Conservation (phyloP, 345 rosid species). For the Excoecaria cochinchinensis region DNA sequence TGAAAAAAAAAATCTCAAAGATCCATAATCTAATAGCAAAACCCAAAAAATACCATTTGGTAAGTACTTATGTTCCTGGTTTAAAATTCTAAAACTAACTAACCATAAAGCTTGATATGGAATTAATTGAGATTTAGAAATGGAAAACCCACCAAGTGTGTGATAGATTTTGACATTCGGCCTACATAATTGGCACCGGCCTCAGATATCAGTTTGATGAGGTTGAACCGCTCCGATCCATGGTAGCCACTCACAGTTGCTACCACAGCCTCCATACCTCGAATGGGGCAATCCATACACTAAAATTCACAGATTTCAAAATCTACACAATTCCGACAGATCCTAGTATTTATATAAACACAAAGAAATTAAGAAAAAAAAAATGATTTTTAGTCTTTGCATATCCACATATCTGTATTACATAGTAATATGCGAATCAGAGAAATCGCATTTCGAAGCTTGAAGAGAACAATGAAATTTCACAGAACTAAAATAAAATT, state of each 20-base stretch:
- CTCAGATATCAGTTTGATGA: slow-evolving; percentile 70
- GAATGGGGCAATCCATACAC: slow-evolving; percentile 18
- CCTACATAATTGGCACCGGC: slow-evolving; percentile 86
- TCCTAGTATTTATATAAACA: background rate
- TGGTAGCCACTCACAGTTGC: slow-evolving; percentile 93
- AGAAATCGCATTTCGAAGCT: background rate
- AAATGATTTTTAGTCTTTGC: background rate
- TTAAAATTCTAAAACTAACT: background rate
- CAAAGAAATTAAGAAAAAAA: background rate
- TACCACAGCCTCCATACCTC: slow-evolving; percentile 79
- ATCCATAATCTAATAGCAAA: slow-evolving; percentile 6
- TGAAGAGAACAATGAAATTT: background rate
- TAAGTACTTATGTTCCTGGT: background rate
- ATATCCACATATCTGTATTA: background rate
- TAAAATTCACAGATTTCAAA: background rate
- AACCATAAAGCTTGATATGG: background rate
- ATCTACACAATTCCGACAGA: background rate
- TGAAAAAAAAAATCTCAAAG: slow-evolving; percentile 12
- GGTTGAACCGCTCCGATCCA: slow-evolving; percentile 71
- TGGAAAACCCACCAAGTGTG: slow-evolving; percentile 63
- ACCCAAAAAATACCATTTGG: background rate
- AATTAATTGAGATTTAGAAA: background rate
- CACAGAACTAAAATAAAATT: background rate
- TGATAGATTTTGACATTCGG: slow-evolving; percentile 57
- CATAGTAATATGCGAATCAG: background rate